Evolutionary conservation across 768 basidiomycete genomes (phyloP).

Genomic region (Xerocomus brunneocitrinus): DNA sequence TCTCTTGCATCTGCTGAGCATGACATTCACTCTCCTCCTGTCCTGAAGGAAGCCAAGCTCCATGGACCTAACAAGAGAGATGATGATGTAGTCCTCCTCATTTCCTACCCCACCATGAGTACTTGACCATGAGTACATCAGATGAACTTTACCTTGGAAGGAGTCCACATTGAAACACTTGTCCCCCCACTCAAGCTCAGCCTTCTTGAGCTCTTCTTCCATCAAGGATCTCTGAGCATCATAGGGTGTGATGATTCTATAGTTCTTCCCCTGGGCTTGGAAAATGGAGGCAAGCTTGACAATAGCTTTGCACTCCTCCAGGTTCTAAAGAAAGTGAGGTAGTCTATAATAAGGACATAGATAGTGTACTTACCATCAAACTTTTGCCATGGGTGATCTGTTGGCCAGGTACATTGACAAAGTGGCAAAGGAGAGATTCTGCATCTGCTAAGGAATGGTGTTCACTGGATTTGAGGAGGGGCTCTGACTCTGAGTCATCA

Average conservation of each 20-base stretch:
- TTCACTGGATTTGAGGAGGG: conserved; percentile 46
- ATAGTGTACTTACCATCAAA: conserved; percentile 31
- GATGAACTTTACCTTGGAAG: conserved; percentile 59
- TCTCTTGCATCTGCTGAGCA: conserved; percentile 76
- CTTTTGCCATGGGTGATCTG: conserved; percentile 37
- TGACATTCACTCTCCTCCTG: conserved; percentile 74
- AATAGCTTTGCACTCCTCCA: conserved; percentile 50
- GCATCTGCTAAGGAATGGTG: conserved; percentile 45
- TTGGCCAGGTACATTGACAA: conserved; percentile 52
- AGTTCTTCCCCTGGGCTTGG: conserved; percentile 45
- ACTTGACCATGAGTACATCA: neutral
- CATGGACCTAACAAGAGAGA: conserved; percentile 63
- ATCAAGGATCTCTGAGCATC: conserved; percentile 62
- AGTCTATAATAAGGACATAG: neutral
- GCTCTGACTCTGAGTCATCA: conserved; percentile 26
- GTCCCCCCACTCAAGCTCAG: conserved; percentile 55
- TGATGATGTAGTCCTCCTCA: conserved; percentile 73
- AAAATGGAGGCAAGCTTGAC: conserved; percentile 55
- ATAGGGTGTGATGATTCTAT: conserved; percentile 77
- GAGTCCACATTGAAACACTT: conserved; percentile 76
- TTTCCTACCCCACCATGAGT: conserved; percentile 49
- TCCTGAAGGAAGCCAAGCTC: conserved; percentile 66
- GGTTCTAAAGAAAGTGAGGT: conserved; percentile 44
- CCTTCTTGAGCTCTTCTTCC: conserved; percentile 49
- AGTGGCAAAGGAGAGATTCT: conserved; percentile 48